phyloP scores from a whole-genome alignment of 176 grass and related monocot species.

The barley (Hordeum vulgare) region MorexV3_pseudomolecules_assembly NC_058518.1:505125049-505125548 shows the following conservation, averaged over 20 bases:
- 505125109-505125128: too few relatives aligned
- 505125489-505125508: neutral
- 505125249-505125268: too few relatives aligned
- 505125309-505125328: neutral
- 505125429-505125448: slow-evolving; percentile 14
- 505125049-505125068: too few relatives aligned
- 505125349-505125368: neutral
- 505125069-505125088: too few relatives aligned
- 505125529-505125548: neutral
- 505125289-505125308: neutral
- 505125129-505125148: too few relatives aligned
- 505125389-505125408: neutral
- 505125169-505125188: too few relatives aligned
- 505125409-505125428: neutral
- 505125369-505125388: neutral
- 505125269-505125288: neutral
- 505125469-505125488: neutral
- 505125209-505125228: too few relatives aligned
- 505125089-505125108: too few relatives aligned
- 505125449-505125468: slow-evolving; percentile 3
- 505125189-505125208: too few relatives aligned
- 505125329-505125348: neutral
- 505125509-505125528: too few relatives aligned
- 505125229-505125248: too few relatives aligned
- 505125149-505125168: too few relatives aligned